A percentile compares a stretch with the other conserved stretches of the same genome.
These are phyloP conservation scores for Xanthoconium separans DNA, from an alignment of 1,284 basidiomycete species.

Conservation along the genomic window DNA sequence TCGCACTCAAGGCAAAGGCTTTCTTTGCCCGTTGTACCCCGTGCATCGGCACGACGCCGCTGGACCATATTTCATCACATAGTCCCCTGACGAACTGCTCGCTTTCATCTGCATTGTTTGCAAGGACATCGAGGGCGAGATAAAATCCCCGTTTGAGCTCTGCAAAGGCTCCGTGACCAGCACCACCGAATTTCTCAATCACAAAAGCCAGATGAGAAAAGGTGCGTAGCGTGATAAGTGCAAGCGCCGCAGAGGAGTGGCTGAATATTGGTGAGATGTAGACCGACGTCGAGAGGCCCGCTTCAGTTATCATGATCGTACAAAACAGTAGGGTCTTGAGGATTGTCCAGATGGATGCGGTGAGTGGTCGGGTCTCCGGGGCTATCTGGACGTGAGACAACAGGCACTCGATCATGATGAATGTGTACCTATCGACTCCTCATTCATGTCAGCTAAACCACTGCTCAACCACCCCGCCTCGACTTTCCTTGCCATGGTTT, in stretches of 20 bases:
- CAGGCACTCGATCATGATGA: not conserved
- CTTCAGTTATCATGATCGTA: conserved; percentile 64
- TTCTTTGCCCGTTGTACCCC: conserved; percentile 47
- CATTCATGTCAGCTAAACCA: conserved; percentile 38
- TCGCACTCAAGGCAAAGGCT: conserved; percentile 60
- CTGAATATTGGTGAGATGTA: conserved; percentile 41
- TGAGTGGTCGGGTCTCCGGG: conserved; percentile 43
- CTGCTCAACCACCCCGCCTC: conserved; percentile 55
- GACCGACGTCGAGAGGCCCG: conserved; percentile 53
- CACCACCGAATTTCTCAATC: conserved; percentile 71
- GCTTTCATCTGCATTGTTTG: conserved; percentile 42
- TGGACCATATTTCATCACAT: conserved; percentile 33
- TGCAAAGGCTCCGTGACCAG: conserved; percentile 49
- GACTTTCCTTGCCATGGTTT: conserved; percentile 39
- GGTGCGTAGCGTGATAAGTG: conserved; percentile 49
- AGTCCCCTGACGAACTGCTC: conserved; percentile 43
- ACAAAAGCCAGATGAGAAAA: conserved; percentile 68
- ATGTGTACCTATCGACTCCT: conserved; percentile 40
- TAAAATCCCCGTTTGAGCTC: conserved; percentile 73
- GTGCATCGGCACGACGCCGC: conserved; percentile 9
- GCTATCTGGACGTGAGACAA: conserved; percentile 26
- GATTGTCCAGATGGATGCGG: conserved; percentile 54
- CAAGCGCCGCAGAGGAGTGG: conserved; percentile 44
- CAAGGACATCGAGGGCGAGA: conserved; percentile 67
- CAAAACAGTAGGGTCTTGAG: conserved; percentile 72